A percentile compares a stretch with the other conserved stretches of the same genome.
Conservation (phyloP, 1,284 basidiomycete genomes). For the Testicularia cyperi region DNA sequence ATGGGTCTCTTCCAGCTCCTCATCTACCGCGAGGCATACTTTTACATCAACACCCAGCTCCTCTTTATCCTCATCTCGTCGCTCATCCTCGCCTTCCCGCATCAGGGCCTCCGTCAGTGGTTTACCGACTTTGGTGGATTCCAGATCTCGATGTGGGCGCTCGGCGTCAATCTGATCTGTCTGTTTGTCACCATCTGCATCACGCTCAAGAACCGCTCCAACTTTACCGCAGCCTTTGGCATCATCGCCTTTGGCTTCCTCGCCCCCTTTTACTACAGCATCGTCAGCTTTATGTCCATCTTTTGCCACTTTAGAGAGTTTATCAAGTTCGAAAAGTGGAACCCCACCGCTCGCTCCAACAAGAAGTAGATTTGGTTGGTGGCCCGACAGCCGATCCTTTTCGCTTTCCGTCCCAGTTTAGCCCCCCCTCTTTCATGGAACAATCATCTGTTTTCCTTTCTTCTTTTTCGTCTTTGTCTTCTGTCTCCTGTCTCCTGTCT, state of each 20-base stretch:
- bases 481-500: too few species aligned
- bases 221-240: constrained; percentile 40
- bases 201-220: constrained; percentile 41
- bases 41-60: constrained; percentile 39
- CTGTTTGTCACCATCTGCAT: constrained; percentile 43
- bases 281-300: constrained; percentile 41
- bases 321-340: constrained; percentile 48
- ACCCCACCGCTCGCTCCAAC: constrained; percentile 27
- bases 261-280: constrained; percentile 42
- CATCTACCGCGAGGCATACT: constrained; percentile 45
- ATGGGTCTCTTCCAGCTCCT: constrained; percentile 49
- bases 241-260: constrained; percentile 40
- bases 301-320: constrained; percentile 52
- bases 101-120: constrained; percentile 22
- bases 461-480: too few species aligned
- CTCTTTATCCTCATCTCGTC: constrained; percentile 32
- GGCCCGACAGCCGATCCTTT: too few species aligned
- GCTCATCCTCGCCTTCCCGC: constrained; percentile 22
- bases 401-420: too few species aligned
- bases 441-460: too few species aligned
- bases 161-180: constrained; percentile 43
- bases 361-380: too few species aligned
- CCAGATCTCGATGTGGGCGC: constrained; percentile 29
- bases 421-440: too few species aligned
- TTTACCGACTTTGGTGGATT: constrained; percentile 46